These are phyloP conservation scores for Carex pumila DNA, from an alignment of 176 grass and related monocot species.

Conservation along the genomic window DNA sequence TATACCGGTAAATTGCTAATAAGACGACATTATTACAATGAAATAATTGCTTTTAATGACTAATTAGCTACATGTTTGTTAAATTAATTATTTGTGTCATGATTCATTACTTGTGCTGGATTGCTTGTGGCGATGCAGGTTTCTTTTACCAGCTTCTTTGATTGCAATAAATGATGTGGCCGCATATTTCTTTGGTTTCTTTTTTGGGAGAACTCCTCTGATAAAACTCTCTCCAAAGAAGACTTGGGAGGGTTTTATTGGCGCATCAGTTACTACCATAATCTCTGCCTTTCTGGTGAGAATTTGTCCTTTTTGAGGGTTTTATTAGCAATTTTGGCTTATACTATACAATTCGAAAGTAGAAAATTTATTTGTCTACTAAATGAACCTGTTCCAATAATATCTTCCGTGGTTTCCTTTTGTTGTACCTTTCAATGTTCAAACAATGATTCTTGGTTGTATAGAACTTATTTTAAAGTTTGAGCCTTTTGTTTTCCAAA, in stretches of 20 bases:
- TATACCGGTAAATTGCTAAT: background rate
- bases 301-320: conserved; percentile 1
- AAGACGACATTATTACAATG: background rate
- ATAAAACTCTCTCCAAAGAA: conserved; percentile 99
- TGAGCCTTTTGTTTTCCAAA: background rate
- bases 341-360: background rate
- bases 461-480: background rate
- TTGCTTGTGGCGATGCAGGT: conserved; percentile 37
- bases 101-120: conserved; percentile 17
- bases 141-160: conserved; percentile 94
- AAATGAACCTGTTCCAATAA: background rate
- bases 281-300: conserved; percentile 91
- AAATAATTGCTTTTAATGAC: background rate
- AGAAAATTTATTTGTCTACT: background rate
- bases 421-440: background rate
- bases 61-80: background rate
- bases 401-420: background rate
- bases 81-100: conserved; percentile 1
- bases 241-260: conserved; percentile 99
- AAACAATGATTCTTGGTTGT: background rate
- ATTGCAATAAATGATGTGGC: conserved; percentile 95
- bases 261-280: conserved; percentile 90
- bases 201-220: conserved; percentile 92
- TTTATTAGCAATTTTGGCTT: background rate
- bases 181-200: conserved; percentile 97